Percentiles rank a stretch among this genome's conserved stretches.
phyloP scores from a whole-genome alignment of 2,329 filamentous ascomycete genomes.

The Paraphaeosphaeria sporulosa region DNA sequence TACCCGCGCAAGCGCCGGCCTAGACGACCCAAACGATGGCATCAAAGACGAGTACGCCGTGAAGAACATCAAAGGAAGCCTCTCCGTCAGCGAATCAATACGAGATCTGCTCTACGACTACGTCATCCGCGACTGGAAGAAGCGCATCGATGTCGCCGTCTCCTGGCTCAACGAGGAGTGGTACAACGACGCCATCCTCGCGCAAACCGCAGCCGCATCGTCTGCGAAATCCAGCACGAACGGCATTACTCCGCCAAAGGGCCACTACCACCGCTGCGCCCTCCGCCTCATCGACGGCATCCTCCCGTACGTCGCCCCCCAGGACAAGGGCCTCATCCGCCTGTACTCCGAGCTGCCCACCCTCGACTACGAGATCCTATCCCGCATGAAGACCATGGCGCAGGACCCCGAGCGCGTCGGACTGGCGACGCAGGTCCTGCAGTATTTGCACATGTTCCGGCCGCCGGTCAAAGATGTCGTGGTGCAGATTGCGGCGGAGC shows the following conservation, averaged over 20 bases:
- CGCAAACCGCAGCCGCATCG: constrained; percentile 40
- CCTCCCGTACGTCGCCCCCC: constrained; percentile 86
- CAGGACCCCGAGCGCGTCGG: constrained; percentile 69
- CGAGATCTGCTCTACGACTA: constrained; percentile 84
- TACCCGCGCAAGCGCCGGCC: constrained; percentile 75
- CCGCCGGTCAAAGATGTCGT: constrained; percentile 65
- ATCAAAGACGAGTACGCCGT: constrained; percentile 65
- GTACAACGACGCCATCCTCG: constrained; percentile 82
- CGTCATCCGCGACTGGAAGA: constrained; percentile 89
- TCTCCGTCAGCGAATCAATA: constrained; percentile 71
- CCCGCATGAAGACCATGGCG: constrained; percentile 71
- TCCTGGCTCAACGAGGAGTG: constrained; percentile 97
- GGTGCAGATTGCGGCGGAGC: constrained; percentile 64
- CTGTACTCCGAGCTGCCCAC: constrained; percentile 92
- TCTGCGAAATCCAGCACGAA: constrained; percentile 54
- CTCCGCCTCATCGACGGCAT: constrained; percentile 87
- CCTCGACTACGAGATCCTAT: constrained; percentile 74
- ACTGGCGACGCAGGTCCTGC: constrained; percentile 64
- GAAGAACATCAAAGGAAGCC: constrained; percentile 36
- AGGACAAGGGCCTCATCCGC: constrained; percentile 87
- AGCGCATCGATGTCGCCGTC: constrained; percentile 87
- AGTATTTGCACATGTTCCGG: constrained; percentile 60
- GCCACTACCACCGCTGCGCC: constrained; percentile 80
- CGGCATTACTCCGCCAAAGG: constrained; percentile 28
- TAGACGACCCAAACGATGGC: constrained; percentile 72